Conservation (phyloP, 2,329 filamentous ascomycete species). For the Alternaria sp. region DNA sequence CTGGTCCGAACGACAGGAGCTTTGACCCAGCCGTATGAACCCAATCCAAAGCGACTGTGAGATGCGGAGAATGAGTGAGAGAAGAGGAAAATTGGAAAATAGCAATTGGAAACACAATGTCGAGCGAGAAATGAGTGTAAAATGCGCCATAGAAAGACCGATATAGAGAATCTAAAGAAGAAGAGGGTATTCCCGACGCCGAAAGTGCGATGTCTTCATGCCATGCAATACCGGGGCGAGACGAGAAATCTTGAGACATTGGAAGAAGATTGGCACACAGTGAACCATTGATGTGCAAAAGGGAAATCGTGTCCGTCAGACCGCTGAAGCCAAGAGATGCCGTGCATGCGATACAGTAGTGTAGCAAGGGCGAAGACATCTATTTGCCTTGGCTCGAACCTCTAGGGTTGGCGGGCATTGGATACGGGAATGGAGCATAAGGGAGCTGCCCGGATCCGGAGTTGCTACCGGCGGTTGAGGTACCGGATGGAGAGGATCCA, state of each 20-base stretch:
- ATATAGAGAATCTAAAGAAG: constrained; percentile 1
- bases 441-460: constrained; percentile 42
- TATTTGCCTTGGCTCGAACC: constrained; percentile 30
- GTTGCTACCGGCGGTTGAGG: constrained; percentile 37
- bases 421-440: constrained; percentile 47
- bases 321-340: background rate
- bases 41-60: constrained; percentile 3
- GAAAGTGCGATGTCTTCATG: constrained; percentile 11
- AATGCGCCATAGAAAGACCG: background rate
- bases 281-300: background rate
- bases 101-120: background rate
- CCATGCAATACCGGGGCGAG: background rate
- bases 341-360: background rate
- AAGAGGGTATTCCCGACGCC: constrained; percentile 16
- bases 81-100: background rate
- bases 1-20: constrained; percentile 3
- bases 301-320: background rate
- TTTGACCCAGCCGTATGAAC: constrained; percentile 3
- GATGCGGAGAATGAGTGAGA: constrained; percentile 1
- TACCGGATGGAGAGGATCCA: constrained; percentile 39
- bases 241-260: background rate
- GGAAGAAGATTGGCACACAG: background rate
- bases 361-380: constrained; percentile 2
- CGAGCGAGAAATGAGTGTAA: background rate
- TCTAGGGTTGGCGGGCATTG: constrained; percentile 38